These are phyloP conservation scores for Leccinum imitatum DNA, from an alignment of 768 basidiomycete genomes.

Conservation along the genomic window DNA sequence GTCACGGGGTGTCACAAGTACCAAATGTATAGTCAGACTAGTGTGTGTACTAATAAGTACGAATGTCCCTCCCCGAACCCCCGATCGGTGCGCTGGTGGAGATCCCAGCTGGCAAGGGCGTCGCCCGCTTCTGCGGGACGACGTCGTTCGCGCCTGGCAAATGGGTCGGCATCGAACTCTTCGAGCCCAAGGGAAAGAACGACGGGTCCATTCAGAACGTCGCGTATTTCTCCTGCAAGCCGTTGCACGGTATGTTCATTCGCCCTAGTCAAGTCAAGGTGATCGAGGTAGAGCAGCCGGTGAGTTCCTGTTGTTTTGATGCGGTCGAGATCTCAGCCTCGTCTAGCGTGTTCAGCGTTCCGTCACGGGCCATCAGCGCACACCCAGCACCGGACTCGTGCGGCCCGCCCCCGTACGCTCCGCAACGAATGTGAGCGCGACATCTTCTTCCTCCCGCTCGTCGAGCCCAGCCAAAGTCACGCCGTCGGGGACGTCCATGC, in stretches of 20 bases:
- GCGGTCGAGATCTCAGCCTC: background rate
- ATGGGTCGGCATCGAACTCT: slow-evolving; percentile 94
- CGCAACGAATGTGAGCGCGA: slow-evolving; percentile 25
- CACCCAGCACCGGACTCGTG: slow-evolving; percentile 48
- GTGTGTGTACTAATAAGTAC: slow-evolving; percentile 19
- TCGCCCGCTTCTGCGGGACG: slow-evolving; percentile 81
- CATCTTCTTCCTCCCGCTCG: slow-evolving; percentile 57
- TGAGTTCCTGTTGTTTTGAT: slow-evolving; percentile 12
- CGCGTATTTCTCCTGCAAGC: slow-evolving; percentile 78
- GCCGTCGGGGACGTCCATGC: slow-evolving; percentile 22
- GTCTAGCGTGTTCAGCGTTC: slow-evolving; percentile 35
- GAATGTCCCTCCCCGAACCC: slow-evolving; percentile 40
- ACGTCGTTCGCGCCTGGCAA: slow-evolving; percentile 86
- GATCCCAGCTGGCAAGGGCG: slow-evolving; percentile 76
- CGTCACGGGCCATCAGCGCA: slow-evolving; percentile 56
- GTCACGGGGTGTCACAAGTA: slow-evolving; percentile 11
- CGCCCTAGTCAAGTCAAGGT: slow-evolving; percentile 81
- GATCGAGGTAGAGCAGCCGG: slow-evolving; percentile 34
- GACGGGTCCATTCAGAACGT: slow-evolving; percentile 83
- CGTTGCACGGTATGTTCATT: slow-evolving; percentile 84
- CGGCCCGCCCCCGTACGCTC: slow-evolving; percentile 44
- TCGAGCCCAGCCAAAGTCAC: slow-evolving; percentile 58
- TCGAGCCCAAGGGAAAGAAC: slow-evolving; percentile 88
- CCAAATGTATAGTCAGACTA: background rate
- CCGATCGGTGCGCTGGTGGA: slow-evolving; percentile 75